These are phyloP conservation scores for Acmispon strigosus DNA, from an alignment of 306 rosid genomes.

Conservation along the genomic window DNA sequence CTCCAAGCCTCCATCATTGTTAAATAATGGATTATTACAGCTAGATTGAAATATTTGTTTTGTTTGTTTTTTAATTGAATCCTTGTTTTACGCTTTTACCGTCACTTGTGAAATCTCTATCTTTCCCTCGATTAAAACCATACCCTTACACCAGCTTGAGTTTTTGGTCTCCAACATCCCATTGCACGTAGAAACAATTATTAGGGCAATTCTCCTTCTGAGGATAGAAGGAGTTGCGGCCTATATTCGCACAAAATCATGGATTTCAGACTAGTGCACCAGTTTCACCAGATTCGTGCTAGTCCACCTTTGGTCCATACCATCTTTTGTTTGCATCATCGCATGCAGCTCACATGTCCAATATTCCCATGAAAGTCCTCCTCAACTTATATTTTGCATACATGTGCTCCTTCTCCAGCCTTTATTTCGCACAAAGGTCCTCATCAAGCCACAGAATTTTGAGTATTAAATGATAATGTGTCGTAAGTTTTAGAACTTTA, in stretches of 20 bases:
- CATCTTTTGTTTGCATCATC: no score
- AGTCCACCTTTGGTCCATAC: no score
- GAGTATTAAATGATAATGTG: neutral
- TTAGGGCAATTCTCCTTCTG: no score
- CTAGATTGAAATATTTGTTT: neutral
- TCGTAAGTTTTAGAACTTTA: neutral
- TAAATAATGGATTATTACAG: neutral
- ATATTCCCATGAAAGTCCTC: neutral
- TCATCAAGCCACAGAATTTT: neutral
- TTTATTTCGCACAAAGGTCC: neutral
- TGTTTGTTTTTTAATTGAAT: neutral
- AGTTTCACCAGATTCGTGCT: no score
- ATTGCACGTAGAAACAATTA: no score
- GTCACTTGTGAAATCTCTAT: no score
- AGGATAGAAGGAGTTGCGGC: no score
- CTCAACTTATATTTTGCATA: neutral
- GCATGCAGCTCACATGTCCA: neutral
- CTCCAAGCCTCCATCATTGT: neutral
- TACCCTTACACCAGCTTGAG: no score
- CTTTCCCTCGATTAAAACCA: no score
- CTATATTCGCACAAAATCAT: no score
- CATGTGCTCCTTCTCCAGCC: neutral
- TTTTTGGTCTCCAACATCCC: no score
- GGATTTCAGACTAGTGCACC: no score
- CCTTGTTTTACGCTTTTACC: neutral